Conservation (phyloP, 805 yeast species). For the Tetrapisispora iriomotensis region DNA sequence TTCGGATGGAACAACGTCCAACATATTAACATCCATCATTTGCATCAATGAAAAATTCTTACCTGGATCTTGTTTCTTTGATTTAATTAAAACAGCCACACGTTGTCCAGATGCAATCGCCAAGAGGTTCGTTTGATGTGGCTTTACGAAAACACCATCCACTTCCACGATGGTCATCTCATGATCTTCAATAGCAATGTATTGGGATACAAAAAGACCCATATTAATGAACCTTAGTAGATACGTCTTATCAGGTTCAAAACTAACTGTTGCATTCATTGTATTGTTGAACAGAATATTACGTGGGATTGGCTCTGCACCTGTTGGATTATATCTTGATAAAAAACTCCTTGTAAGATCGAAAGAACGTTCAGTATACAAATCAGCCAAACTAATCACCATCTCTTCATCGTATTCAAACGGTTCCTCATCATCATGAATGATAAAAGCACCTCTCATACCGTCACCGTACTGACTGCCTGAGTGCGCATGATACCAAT, state of each 20-base stretch:
- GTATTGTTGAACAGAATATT: slow-evolving; percentile 57
- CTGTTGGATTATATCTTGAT: slow-evolving; percentile 67
- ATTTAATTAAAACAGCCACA: slow-evolving; percentile 54
- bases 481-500: slow-evolving; percentile 76
- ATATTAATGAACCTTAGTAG: slow-evolving; percentile 53
- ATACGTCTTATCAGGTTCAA: slow-evolving; percentile 53
- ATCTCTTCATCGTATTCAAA: slow-evolving; percentile 57
- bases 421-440: slow-evolving; percentile 43
- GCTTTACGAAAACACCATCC: slow-evolving; percentile 62
- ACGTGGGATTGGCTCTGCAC: slow-evolving; percentile 76
- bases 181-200: slow-evolving; percentile 58
- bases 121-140: slow-evolving; percentile 43
- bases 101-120: slow-evolving; percentile 78
- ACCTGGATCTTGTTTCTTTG: slow-evolving; percentile 34
- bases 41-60: slow-evolving; percentile 55
- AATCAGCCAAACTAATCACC: slow-evolving; percentile 47
- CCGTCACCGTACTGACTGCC: slow-evolving; percentile 78
- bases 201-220: slow-evolving; percentile 70
- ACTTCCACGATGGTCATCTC: slow-evolving; percentile 62
- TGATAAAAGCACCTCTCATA: slow-evolving; percentile 54
- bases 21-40: slow-evolving; percentile 53
- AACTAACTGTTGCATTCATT: slow-evolving; percentile 43
- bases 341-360: slow-evolving; percentile 41
- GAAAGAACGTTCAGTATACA: slow-evolving; percentile 48
- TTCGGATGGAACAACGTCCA: slow-evolving; percentile 56